phyloP scores from a whole-genome alignment of 2,329 filamentous ascomycete species.

The Apiospora phragmitis region DNA sequence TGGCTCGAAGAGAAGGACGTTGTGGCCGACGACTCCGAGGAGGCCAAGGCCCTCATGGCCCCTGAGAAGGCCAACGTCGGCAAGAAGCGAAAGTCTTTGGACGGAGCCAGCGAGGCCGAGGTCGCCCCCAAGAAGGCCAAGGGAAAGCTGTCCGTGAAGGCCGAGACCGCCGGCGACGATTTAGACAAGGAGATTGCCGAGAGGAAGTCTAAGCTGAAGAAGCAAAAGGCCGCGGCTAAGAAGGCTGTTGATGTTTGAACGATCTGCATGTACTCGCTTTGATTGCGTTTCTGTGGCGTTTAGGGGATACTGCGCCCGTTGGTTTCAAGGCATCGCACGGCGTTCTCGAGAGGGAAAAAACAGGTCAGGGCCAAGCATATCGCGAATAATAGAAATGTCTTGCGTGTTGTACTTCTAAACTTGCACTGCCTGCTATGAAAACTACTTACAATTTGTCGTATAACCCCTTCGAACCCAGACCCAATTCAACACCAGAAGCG shows the following conservation, averaged over 20 bases:
- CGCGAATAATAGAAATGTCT: constrained; percentile 6
- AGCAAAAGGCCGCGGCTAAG: constrained; percentile 59
- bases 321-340: constrained; percentile 15
- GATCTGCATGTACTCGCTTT: constrained; percentile 8
- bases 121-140: constrained; percentile 45
- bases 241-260: constrained; percentile 47
- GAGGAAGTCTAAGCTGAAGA: constrained; percentile 57
- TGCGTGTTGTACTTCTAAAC: constrained; percentile 5
- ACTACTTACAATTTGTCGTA: constrained; percentile 3
- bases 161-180: constrained; percentile 40
- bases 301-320: constrained; percentile 9
- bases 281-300: constrained; percentile 13
- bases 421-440: neutral
- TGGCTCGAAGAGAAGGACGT: constrained; percentile 82
- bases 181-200: constrained; percentile 61
- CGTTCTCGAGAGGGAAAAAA: constrained; percentile 14
- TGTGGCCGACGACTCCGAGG: constrained; percentile 54
- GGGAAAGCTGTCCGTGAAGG: constrained; percentile 24
- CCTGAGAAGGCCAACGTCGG: constrained; percentile 27
- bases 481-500: neutral
- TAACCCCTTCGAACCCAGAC: neutral
- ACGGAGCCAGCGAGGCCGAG: constrained; percentile 26
- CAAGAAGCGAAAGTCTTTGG: constrained; percentile 23
- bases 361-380: constrained; percentile 9
- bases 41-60: constrained; percentile 44